Evolutionary conservation across 176 grass and related monocot genomes (phyloP), one percentile per base, ranked within the genome.

Genomic region (Canna indica): DNA sequence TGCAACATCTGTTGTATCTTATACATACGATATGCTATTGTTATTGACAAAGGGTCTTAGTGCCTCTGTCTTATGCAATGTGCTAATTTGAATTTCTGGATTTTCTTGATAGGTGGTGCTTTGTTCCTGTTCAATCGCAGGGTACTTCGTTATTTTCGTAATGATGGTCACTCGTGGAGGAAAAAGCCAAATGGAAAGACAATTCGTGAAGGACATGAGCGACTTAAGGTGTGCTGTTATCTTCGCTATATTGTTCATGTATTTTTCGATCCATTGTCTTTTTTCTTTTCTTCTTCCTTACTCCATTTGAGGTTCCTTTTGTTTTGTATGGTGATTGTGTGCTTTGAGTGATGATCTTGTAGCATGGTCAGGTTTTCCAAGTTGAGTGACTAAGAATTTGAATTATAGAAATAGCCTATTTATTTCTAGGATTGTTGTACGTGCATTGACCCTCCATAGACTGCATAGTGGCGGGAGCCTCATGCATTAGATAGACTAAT

Each of bases 121-220:
- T 87, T 91, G 76, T 94, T 88, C 71, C 86, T 99, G 72, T 99
- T 88, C 84, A 90, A 99, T 69, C 83, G 77, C 33, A 88, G 90
- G 73, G 80, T 99, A 69, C 83, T 88, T 82, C 86, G 94, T 7
- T 78, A 75, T 77, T 99, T 90, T 58, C 80, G 95, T 53, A 88
- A 84, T 64, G 95, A 99, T 82, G 95, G 90, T 42, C 80, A 81
- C 33, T 76, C 52, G 46, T 99, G 95, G 95, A 62, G 45, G 66
- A 99, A 79, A 80, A 99, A 90, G 80, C 80, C 10, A 71, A 80
- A 79, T 27, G 89, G 95, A 35, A 99, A 77, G 69, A 82, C 77
- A 20, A 52, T 80, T 76, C 76, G 74, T 13, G 95, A 99, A 94
- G 82, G 80, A 25, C 95, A 99, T 52, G 95, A 99, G 67, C 77